Percentiles rank a stretch among this genome's conserved stretches.
Conservation (phyloP, 1,284 basidiomycete species). For the Ganoderma multipileum region DNA sequence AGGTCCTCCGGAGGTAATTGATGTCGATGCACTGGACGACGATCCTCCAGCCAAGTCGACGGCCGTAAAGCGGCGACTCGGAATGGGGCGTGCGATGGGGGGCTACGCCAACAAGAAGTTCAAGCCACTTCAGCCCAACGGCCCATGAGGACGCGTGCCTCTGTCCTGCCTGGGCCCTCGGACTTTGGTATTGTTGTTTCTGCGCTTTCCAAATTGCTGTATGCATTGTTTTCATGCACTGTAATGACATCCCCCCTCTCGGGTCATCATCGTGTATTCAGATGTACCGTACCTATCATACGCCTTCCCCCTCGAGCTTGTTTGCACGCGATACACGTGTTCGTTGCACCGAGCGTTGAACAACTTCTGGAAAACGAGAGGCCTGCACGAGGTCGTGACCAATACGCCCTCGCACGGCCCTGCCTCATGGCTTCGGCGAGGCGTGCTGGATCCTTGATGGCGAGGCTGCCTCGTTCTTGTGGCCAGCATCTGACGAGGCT, state of each 20-base stretch:
- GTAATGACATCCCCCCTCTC: constrained; percentile 1
- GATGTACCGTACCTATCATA: constrained; percentile 8
- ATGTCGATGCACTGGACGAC: constrained; percentile 2
- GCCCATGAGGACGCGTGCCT: constrained; percentile 13
- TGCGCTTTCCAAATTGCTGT: not conserved
- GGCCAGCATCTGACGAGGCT: constrained; percentile 17
- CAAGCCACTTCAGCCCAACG: constrained; percentile 47
- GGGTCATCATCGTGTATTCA: constrained; percentile 5
- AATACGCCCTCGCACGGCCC: constrained; percentile 16
- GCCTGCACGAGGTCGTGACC: constrained; percentile 1
- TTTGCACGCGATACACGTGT: constrained; percentile 12
- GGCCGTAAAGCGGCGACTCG: constrained; percentile 59
- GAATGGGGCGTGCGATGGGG: constrained; percentile 58
- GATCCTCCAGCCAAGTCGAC: constrained; percentile 23
- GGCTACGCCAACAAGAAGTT: constrained; percentile 74
- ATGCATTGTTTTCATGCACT: not conserved
- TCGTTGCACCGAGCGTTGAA: not conserved
- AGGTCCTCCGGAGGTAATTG: not conserved
- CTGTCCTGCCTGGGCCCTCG: not conserved
- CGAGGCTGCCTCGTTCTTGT: constrained; percentile 7
- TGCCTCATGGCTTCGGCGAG: constrained; percentile 31
- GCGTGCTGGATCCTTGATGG: constrained; percentile 13
- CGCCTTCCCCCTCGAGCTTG: constrained; percentile 13
- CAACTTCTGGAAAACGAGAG: constrained; percentile 11
- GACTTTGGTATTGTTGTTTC: not conserved